Conservation (phyloP, 1,284 basidiomycete species). For the Tranzscheliella williamsii region DNA sequence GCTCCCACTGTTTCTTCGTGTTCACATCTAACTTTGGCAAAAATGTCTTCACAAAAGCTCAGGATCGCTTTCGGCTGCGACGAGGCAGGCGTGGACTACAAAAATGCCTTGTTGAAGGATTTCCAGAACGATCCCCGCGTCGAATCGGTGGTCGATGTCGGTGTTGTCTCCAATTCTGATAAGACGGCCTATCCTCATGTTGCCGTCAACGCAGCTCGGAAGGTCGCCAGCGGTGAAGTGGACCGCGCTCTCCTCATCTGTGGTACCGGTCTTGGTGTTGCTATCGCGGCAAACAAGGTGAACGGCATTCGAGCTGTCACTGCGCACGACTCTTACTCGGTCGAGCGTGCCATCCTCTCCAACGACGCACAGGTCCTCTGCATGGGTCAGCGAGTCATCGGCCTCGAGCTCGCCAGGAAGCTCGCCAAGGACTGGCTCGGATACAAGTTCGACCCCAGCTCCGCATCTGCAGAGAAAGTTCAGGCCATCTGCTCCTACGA, state of each 20-base stretch:
- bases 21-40: no score
- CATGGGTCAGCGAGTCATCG: slow-evolving; percentile 64
- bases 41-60: slow-evolving; percentile 34
- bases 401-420: slow-evolving; percentile 62
- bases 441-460: slow-evolving; percentile 62
- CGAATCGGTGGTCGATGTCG: slow-evolving; percentile 44
- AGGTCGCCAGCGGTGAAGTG: slow-evolving; percentile 62
- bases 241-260: slow-evolving; percentile 64
- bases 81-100: slow-evolving; percentile 52
- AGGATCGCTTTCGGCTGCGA: slow-evolving; percentile 43
- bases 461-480: slow-evolving; percentile 63
- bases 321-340: slow-evolving; percentile 63
- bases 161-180: slow-evolving; percentile 44
- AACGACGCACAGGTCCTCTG: slow-evolving; percentile 64
- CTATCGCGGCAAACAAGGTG: slow-evolving; percentile 62
- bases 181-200: slow-evolving; percentile 64
- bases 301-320: slow-evolving; percentile 62
- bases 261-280: slow-evolving; percentile 63
- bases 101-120: slow-evolving; percentile 45
- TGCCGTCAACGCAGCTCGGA: slow-evolving; percentile 62
- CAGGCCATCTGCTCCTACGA: slow-evolving; percentile 58
- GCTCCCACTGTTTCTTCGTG: no score
- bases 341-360: slow-evolving; percentile 63
- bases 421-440: slow-evolving; percentile 63
- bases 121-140: slow-evolving; percentile 48